Conservation (phyloP, 2,329 filamentous ascomycete species). For the Cercospora brassicicola region DNA sequence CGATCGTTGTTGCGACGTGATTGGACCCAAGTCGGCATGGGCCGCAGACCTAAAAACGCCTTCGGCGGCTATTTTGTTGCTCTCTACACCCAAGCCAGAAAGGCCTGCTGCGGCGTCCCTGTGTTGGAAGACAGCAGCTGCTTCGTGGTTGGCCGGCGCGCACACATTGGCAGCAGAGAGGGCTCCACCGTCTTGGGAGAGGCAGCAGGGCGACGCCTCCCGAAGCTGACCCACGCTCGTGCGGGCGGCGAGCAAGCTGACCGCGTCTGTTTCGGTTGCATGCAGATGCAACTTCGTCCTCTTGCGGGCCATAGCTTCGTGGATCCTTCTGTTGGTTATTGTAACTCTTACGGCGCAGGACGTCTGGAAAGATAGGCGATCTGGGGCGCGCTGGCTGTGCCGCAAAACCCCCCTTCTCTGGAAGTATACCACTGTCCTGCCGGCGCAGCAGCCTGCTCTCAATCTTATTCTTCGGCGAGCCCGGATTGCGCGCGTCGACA, state of each 20-base stretch:
- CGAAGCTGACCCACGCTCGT: conserved; percentile 10
- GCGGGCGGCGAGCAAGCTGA: neutral
- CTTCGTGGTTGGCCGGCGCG: conserved; percentile 5
- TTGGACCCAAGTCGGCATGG: neutral
- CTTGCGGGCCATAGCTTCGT: conserved; percentile 17
- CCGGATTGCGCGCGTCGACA: conserved; percentile 1
- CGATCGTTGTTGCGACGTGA: neutral
- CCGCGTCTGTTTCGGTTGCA: conserved; percentile 16
- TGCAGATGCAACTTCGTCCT: conserved; percentile 5
- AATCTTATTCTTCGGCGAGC: conserved; percentile 7
- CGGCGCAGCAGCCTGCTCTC: neutral
- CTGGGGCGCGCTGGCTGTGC: neutral
- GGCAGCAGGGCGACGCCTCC: conserved; percentile 13
- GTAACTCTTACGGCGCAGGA: conserved; percentile 6
- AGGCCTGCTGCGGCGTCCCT: neutral
- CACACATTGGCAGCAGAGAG: neutral
- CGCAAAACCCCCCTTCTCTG: neutral
- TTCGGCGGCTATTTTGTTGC: conserved; percentile 7
- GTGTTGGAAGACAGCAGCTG: conserved; percentile 3
- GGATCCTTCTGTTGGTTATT: conserved; percentile 9
- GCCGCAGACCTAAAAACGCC: neutral
- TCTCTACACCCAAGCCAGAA: neutral
- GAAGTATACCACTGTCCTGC: conserved; percentile 5
- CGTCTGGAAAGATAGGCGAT: neutral
- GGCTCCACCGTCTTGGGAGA: neutral